Evolutionary conservation across 306 rosid genomes (phyloP).

Genomic region (Bauhinia variegata): DNA sequence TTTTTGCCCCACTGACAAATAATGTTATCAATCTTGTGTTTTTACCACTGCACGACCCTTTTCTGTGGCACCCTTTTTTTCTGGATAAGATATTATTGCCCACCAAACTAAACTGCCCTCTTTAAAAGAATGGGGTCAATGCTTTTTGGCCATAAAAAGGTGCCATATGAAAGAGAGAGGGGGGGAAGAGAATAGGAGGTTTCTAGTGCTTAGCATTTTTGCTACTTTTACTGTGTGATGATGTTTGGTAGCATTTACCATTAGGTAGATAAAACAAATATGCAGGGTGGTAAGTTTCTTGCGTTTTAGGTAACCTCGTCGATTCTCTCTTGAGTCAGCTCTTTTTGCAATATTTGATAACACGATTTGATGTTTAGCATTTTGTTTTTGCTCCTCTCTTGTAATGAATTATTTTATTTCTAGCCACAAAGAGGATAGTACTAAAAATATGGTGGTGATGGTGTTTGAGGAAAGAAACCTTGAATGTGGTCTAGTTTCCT

Average conservation of each 20-base stretch:
- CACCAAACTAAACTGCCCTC: background rate
- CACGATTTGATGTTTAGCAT: background rate
- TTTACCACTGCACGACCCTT: background rate
- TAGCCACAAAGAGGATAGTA: background rate
- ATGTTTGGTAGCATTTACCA: conserved; percentile 9
- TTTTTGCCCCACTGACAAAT: background rate
- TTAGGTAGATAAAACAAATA: background rate
- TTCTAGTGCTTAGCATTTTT: background rate
- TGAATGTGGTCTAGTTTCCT: no score
- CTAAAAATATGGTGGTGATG: background rate
- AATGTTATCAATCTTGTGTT: background rate
- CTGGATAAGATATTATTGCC: background rate
- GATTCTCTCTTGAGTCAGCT: conserved; percentile 10
- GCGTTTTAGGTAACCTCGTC: conserved; percentile 7
- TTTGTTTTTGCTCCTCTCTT: background rate
- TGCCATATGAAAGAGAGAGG: background rate
- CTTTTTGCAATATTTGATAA: conserved; percentile 17
- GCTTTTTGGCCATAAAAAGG: background rate
- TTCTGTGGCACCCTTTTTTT: background rate
- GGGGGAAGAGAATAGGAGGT: background rate
- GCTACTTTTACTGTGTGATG: background rate
- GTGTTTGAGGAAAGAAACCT: background rate
- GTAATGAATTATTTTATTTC: background rate
- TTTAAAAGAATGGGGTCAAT: conserved; percentile 4
- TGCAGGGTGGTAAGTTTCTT: background rate